Evolutionary conservation across 108 stramenopile species (phyloP).

Genomic region (Bacterosira constricta): DNA sequence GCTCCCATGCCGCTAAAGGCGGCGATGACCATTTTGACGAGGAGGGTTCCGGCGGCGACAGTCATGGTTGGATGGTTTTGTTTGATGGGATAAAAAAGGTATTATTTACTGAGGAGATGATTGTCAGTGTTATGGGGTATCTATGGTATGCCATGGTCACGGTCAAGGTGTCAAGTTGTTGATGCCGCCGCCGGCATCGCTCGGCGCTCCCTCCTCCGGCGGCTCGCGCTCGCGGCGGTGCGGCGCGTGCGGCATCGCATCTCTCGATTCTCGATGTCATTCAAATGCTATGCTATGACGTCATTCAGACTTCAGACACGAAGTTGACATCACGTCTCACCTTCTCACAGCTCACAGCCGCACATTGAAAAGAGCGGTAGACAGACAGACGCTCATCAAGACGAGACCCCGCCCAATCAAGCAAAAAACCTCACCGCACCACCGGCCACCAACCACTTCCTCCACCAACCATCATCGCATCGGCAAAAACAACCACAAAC

Average conservation of each 20-base stretch:
- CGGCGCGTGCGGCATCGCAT: neutral
- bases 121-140: neutral
- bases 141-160: neutral
- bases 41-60: constrained; percentile 40
- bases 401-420: too few species aligned
- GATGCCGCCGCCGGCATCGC: neutral
- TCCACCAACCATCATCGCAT: neutral
- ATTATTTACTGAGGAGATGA: neutral
- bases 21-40: constrained; percentile 65
- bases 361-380: too few species aligned
- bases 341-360: too few species aligned
- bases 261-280: too few species aligned
- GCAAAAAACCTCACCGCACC: too few species aligned
- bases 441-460: neutral
- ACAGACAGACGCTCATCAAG: too few species aligned
- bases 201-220: neutral
- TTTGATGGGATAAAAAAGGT: too few species aligned
- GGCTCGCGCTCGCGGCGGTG: neutral
- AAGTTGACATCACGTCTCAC: too few species aligned
- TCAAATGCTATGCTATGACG: too few species aligned
- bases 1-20: constrained; percentile 78
- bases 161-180: neutral
- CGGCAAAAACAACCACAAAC: neutral
- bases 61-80: constrained; percentile 30
- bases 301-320: too few species aligned